Evolutionary conservation across 768 basidiomycete species (phyloP).

Genomic region (Tephrocybe sp.): DNA sequence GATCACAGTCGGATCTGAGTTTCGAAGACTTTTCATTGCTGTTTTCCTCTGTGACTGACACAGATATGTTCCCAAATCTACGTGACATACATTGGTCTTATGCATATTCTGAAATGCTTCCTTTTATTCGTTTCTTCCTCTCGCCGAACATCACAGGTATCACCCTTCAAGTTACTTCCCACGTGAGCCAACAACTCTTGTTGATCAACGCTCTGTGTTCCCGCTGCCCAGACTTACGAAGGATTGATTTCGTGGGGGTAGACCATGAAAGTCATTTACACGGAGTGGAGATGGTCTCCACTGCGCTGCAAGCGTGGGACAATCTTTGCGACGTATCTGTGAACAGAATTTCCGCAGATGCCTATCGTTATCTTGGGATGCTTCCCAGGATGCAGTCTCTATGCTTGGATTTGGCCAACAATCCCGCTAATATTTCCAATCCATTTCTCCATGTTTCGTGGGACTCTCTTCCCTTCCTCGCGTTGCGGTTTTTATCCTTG

Average conservation of each 20-base stretch:
- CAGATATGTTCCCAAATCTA: background rate
- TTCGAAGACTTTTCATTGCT: background rate
- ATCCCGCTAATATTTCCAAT: background rate
- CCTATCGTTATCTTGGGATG: background rate
- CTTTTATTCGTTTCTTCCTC: background rate
- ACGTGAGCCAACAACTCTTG: background rate
- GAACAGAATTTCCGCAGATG: background rate
- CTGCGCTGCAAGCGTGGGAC: background rate
- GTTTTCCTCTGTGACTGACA: background rate
- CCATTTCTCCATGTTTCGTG: background rate
- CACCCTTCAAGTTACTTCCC: background rate
- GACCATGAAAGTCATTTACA: background rate
- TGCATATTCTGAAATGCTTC: background rate
- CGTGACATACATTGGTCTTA: background rate
- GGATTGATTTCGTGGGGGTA: background rate
- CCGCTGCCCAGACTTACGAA: background rate
- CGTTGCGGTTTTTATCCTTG: background rate
- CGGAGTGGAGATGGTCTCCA: background rate
- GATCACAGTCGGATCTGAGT: background rate
- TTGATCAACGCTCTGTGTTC: background rate
- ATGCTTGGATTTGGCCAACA: background rate
- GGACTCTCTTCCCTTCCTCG: background rate
- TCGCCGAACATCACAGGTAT: background rate
- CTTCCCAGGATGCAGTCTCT: background rate
- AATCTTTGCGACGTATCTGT: background rate